Percentiles rank a stretch among this genome's conserved stretches.
Conservation (phyloP, 441 rosid genomes). For the Brassica balearica region DNA sequence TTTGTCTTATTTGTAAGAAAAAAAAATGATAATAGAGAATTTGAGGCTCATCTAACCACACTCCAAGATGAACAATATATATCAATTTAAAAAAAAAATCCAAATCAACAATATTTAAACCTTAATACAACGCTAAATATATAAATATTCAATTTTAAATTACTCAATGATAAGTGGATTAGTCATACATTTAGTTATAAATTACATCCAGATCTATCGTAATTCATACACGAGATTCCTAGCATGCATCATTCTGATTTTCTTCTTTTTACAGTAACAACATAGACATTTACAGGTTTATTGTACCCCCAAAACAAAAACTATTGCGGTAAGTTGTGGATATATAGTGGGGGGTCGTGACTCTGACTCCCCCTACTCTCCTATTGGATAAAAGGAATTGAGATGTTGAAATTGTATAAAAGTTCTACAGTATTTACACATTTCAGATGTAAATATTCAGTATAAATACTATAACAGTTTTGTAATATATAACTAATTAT, state of each 20-base stretch:
- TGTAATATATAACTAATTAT: background rate
- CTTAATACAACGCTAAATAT: too few relatives aligned
- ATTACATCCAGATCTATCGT: too few relatives aligned
- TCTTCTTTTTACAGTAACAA: background rate
- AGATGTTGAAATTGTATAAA: background rate
- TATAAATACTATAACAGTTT: background rate
- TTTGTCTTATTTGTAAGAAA: background rate
- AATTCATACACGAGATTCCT: background rate
- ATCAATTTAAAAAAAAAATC: too few relatives aligned
- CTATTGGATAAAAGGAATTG: background rate
- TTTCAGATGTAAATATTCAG: background rate
- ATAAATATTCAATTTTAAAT: too few relatives aligned
- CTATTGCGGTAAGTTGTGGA: background rate
- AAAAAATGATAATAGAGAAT: background rate
- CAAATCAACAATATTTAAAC: too few relatives aligned
- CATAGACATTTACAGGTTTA: background rate
- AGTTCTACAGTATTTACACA: background rate
- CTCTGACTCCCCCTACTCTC: background rate
- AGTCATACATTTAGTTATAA: too few relatives aligned
- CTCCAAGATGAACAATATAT: too few relatives aligned
- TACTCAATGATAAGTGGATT: too few relatives aligned
- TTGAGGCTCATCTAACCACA: background rate
- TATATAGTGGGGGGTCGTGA: background rate
- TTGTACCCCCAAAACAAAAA: background rate
- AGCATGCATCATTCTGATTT: background rate